Conservation (phyloP, 352 stramenopile genomes). For the Pythium chondricola region DNA sequence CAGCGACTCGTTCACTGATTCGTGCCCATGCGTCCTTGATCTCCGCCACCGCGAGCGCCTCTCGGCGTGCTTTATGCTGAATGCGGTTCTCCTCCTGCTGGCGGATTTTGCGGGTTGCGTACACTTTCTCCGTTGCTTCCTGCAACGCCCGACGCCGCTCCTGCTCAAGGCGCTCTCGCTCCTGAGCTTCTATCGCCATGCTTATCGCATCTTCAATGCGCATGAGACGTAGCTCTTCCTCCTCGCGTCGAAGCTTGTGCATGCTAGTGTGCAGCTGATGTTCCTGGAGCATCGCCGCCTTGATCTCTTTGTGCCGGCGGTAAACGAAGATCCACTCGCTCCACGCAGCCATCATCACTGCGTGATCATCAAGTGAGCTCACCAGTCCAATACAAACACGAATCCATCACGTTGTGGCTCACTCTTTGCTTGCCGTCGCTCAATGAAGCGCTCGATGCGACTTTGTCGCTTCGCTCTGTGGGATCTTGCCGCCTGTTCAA, state of each 20-base stretch:
- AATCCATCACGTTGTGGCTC: background rate
- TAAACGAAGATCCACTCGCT: slow-evolving; percentile 35
- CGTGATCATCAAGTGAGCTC: background rate
- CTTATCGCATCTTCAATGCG: slow-evolving; percentile 42
- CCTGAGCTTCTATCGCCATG: slow-evolving; percentile 16
- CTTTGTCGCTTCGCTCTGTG: slow-evolving; percentile 21
- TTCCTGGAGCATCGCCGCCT: slow-evolving; percentile 31
- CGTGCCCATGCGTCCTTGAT: slow-evolving; percentile 36
- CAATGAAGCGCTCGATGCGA: slow-evolving; percentile 24
- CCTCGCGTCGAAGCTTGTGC: slow-evolving; percentile 18
- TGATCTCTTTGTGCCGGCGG: slow-evolving; percentile 34
- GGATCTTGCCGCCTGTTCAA: slow-evolving; percentile 19
- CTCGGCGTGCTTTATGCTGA: slow-evolving; percentile 28
- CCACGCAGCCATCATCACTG: slow-evolving; percentile 14
- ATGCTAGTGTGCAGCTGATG: slow-evolving; percentile 34
- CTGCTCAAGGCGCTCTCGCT: slow-evolving; percentile 22
- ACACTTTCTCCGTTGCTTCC: slow-evolving; percentile 32
- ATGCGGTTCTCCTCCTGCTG: slow-evolving; percentile 49
- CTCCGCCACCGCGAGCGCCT: slow-evolving; percentile 13
- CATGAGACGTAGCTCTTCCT: slow-evolving; percentile 31
- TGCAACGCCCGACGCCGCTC: slow-evolving; percentile 34
- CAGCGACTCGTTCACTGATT: slow-evolving; percentile 34
- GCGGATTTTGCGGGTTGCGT: slow-evolving; percentile 39
- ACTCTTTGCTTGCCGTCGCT: slow-evolving; percentile 31
- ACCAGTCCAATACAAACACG: background rate